Percentiles rank a stretch among this genome's conserved stretches.
Evolutionary conservation across 345 rosid species (phyloP).

Genomic region (Turnera subulata): DNA sequence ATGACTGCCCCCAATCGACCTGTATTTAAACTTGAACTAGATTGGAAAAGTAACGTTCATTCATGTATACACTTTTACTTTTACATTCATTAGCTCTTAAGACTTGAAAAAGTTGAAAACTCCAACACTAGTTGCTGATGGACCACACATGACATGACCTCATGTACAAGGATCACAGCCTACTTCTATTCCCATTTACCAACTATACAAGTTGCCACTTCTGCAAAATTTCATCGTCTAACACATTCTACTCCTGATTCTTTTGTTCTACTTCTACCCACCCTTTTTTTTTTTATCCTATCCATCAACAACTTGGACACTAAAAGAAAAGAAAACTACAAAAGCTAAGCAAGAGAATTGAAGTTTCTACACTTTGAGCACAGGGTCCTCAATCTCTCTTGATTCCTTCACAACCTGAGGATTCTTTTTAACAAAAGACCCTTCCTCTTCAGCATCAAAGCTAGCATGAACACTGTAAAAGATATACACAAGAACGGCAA

Average conservation of each 20-base stretch:
- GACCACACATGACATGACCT: background rate
- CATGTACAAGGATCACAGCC: background rate
- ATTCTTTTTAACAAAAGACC: conserved; percentile 37
- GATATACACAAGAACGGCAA: conserved; percentile 59
- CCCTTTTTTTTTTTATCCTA: no score
- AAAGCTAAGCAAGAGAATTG: background rate
- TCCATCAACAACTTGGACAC: conserved; percentile 17
- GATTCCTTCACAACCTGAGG: conserved; percentile 32
- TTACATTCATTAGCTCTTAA: background rate
- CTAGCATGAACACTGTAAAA: conserved; percentile 91
- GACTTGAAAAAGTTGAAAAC: background rate
- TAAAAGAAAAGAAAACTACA: background rate
- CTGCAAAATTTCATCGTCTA: background rate
- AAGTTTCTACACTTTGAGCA: conserved; percentile 38
- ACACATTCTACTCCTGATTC: background rate
- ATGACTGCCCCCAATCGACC: no score
- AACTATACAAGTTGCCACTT: background rate
- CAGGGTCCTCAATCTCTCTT: conserved; percentile 29
- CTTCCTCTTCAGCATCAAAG: conserved; percentile 63
- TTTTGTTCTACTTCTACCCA: no score
- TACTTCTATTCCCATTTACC: background rate
- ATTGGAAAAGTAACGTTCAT: no score
- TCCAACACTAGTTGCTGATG: background rate
- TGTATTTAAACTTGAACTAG: no score
- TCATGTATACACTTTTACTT: no score